Evolutionary conservation across 192 early-diverging fungal species (phyloP), one percentile per base, ranked within the genome.

Genomic region (Jimgerdemannia flammicorona): DNA sequence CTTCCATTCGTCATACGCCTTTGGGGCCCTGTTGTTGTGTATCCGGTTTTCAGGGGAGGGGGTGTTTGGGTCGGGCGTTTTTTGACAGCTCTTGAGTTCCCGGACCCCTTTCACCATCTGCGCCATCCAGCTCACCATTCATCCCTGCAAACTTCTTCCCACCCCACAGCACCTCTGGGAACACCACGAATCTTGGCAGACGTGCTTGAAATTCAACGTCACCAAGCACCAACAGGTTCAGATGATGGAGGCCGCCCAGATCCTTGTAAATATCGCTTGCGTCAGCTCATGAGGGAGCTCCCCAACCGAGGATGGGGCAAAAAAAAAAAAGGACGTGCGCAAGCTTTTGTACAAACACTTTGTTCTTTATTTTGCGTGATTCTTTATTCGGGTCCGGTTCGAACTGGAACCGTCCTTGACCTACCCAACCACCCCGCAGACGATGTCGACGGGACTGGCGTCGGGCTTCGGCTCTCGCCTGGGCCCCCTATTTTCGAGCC

Each of bases 171-270:
- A 89, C 66, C 77, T 84, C 40, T 89, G 88, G 88, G 88, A 89
- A 81, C 88, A 89, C 75, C 88, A 89, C 81, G 88, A 88, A 64
- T 83, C 84, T 72, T 89, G 88, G 88, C 86, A 88, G 40, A 74
- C 84, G 14, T 89, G 88, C 73, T 81, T 89, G 39, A 87, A 87
- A 72, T 89, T 87, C 74, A 89, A 89, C 75, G 72, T 89, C 72
- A 86, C 88, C 41, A 89, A 89, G 72, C 88, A 89, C 79, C 88
- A 89, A 81, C 88, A 89, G 74, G 88, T 89, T 4, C 88, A 89
- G 72, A 89, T 89, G 88, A 89, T 89, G 88, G 88, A 89, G 86
- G 86, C 49, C 49, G 49, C 49, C 2, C 49, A 59, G 49, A 59
- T 59, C 6, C 49, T 59, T 59, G 49, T 59, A 59, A 59, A 59